phyloP scores from a whole-genome alignment of 352 stramenopile species.

The Globisporangium solare region DNA sequence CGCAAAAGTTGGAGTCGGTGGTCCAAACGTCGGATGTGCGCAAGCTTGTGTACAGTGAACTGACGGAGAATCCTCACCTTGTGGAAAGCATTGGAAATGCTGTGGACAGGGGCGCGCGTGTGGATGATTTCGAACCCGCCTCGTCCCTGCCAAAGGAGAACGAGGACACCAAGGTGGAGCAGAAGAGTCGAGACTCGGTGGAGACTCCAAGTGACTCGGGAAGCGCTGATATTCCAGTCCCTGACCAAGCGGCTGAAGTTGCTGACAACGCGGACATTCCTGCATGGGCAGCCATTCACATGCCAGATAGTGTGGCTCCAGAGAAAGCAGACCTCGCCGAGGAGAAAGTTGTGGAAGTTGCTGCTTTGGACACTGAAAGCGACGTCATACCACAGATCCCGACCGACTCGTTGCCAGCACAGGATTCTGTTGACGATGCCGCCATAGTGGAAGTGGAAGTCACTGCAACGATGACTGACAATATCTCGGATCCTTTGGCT shows the following conservation, averaged over 20 bases:
- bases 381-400: background rate
- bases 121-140: background rate
- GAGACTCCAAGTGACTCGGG: background rate
- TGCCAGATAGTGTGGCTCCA: background rate
- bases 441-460: background rate
- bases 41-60: conserved; percentile 17
- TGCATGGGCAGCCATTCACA: background rate
- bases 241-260: background rate
- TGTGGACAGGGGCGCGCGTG: background rate
- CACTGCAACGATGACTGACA: background rate
- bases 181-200: no score
- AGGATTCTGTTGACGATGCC: background rate
- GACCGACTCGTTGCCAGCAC: background rate
- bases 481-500: background rate
- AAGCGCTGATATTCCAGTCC: background rate
- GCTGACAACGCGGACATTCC: background rate
- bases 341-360: background rate
- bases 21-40: conserved; percentile 13
- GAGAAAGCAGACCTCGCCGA: background rate
- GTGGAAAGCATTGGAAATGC: conserved; percentile 1
- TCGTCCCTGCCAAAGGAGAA: background rate
- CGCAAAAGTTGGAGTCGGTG: conserved; percentile 14
- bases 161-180: background rate
- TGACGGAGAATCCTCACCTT: conserved; percentile 13
- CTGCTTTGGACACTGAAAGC: background rate